Evolutionary conservation across 495 filamentous ascomycete genomes (phyloP).

Genomic region (Neurospora sp.): DNA sequence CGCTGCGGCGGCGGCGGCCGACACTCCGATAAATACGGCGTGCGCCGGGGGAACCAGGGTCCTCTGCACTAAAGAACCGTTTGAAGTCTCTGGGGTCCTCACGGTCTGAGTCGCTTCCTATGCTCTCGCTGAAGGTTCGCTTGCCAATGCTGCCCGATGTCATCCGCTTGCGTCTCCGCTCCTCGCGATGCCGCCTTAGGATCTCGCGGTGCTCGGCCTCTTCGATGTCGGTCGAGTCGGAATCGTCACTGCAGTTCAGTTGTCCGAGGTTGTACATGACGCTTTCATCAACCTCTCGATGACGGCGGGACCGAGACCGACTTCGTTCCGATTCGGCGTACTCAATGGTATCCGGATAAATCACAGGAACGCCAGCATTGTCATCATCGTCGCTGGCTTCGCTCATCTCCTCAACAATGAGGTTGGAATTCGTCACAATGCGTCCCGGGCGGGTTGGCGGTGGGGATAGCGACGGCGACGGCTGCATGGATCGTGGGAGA

Average conservation of each 20-base stretch:
- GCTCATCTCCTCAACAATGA: slow-evolving; percentile 37
- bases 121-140: slow-evolving; percentile 41
- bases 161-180: slow-evolving; percentile 35
- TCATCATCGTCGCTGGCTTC: slow-evolving; percentile 32
- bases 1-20: slow-evolving; percentile 32
- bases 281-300: slow-evolving; percentile 23
- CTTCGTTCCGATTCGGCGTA: slow-evolving; percentile 36
- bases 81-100: slow-evolving; percentile 31
- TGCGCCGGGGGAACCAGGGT: slow-evolving; percentile 29
- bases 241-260: slow-evolving; percentile 33
- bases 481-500: slow-evolving; percentile 17
- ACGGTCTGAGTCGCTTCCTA: slow-evolving; percentile 42
- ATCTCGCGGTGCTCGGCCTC: slow-evolving; percentile 28
- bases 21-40: slow-evolving; percentile 35
- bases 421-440: slow-evolving; percentile 22
- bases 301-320: slow-evolving; percentile 20
- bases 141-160: slow-evolving; percentile 44
- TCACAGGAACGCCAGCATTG: slow-evolving; percentile 16
- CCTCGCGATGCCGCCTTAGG: slow-evolving; percentile 24
- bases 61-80: slow-evolving; percentile 28
- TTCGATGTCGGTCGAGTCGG: slow-evolving; percentile 29
- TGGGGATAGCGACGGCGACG: slow-evolving; percentile 22
- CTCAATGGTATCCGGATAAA: slow-evolving; percentile 35
- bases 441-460: slow-evolving; percentile 16
- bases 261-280: slow-evolving; percentile 31